phyloP scores from a whole-genome alignment of 2,329 filamentous ascomycete genomes.

The Ophiocordyceps unilateralis region DNA sequence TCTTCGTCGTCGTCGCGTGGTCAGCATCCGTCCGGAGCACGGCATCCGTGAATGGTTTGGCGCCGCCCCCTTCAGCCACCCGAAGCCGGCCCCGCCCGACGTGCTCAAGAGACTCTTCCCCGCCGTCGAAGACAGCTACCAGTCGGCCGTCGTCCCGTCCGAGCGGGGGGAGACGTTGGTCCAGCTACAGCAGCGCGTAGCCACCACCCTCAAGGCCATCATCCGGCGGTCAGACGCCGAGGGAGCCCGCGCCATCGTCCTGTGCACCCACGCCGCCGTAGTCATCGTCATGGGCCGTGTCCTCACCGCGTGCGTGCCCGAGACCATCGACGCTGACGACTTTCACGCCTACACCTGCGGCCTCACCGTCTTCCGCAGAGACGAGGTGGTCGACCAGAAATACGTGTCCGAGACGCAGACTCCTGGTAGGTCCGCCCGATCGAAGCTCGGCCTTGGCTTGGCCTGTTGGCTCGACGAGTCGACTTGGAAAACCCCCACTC shows the following conservation, averaged over 20 bases:
- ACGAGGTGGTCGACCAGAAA: slow-evolving; percentile 1
- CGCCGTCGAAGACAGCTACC: slow-evolving; percentile 37
- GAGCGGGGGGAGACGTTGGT: slow-evolving; percentile 60
- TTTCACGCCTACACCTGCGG: slow-evolving; percentile 76
- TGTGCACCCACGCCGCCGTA: slow-evolving; percentile 81
- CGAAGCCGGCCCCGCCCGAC: slow-evolving; percentile 49
- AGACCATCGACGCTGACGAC: slow-evolving; percentile 55
- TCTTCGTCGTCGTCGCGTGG: slow-evolving; percentile 14
- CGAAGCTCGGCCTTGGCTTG: no score
- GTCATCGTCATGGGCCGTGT: slow-evolving; percentile 75
- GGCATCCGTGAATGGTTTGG: slow-evolving; percentile 82
- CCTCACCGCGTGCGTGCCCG: slow-evolving; percentile 63
- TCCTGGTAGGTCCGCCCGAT: no score
- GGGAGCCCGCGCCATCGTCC: slow-evolving; percentile 50
- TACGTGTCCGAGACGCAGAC: background rate
- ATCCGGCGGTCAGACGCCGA: slow-evolving; percentile 57
- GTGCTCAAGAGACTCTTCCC: slow-evolving; percentile 54
- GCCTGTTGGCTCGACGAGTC: no score
- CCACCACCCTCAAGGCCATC: slow-evolving; percentile 50
- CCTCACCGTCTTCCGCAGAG: slow-evolving; percentile 43
- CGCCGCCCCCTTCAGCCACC: slow-evolving; percentile 68
- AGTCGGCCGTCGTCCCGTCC: slow-evolving; percentile 48
- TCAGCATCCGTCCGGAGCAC: slow-evolving; percentile 39
- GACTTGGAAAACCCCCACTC: no score
- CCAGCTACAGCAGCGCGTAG: slow-evolving; percentile 65